phyloP scores from a whole-genome alignment of 176 grass and related monocot genomes.

The Hordeum vulgare region MorexV3_pseudomolecules_assembly NC_058519.1:253843361-253843860 shows the following conservation, averaged over 20 bases:
- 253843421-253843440: neutral
- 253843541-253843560: neutral
- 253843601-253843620: neutral
- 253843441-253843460: neutral
- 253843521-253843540: neutral
- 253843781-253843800: neutral
- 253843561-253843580: constrained; percentile 6
- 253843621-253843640: neutral
- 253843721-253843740: too few species aligned
- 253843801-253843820: neutral
- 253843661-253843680: too few species aligned
- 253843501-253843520: neutral
- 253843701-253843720: too few species aligned
- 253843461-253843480: neutral
- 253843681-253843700: too few species aligned
- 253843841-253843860: neutral
- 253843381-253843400: neutral
- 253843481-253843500: neutral
- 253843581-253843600: neutral
- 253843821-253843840: neutral
- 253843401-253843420: neutral
- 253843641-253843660: neutral
- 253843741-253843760: too few species aligned
- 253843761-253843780: too few species aligned
- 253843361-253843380: neutral